phyloP scores from a whole-genome alignment of 441 rosid genomes.

The Rhodomyrtus psidioides region DNA sequence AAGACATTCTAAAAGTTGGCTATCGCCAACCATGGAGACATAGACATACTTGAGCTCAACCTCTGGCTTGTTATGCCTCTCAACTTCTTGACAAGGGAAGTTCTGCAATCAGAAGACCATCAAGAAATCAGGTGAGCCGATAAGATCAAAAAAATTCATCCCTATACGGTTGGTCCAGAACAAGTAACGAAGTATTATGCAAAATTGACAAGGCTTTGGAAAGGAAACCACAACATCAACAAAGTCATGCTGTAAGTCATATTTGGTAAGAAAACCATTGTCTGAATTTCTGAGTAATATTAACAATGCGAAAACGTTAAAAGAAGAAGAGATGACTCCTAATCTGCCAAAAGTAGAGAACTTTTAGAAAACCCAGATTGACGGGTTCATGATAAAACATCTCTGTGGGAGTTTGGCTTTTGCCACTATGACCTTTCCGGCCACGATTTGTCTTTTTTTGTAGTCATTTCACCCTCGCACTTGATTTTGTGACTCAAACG shows the following conservation, averaged over 20 bases:
- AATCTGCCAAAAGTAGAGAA: not conserved
- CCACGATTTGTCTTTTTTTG: not conserved
- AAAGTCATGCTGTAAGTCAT: not conserved
- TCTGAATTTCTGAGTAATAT: not conserved
- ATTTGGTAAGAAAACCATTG: not conserved
- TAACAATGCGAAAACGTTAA: not conserved
- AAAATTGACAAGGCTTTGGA: not conserved
- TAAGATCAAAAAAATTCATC: not conserved
- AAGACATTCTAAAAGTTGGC: not conserved
- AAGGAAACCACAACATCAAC: not conserved
- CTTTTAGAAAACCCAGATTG: not conserved
- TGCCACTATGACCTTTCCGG: too few relatives aligned
- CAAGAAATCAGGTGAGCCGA: not conserved
- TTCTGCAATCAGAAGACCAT: constrained; percentile 39
- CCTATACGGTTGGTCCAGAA: not conserved
- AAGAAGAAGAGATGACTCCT: not conserved
- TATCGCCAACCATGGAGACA: not conserved
- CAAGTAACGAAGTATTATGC: not conserved
- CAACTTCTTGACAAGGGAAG: constrained; percentile 99
- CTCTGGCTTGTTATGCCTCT: constrained; percentile 98
- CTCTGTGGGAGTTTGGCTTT: not conserved
- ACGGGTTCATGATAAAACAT: not conserved
- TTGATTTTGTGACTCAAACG: not conserved
- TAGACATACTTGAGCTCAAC: constrained; percentile 86
- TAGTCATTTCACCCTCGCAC: too few relatives aligned